Percentiles rank a stretch among this genome's conserved stretches.
phyloP scores from a whole-genome alignment of 805 yeast genomes.

The Suhomyces sp. region DNA sequence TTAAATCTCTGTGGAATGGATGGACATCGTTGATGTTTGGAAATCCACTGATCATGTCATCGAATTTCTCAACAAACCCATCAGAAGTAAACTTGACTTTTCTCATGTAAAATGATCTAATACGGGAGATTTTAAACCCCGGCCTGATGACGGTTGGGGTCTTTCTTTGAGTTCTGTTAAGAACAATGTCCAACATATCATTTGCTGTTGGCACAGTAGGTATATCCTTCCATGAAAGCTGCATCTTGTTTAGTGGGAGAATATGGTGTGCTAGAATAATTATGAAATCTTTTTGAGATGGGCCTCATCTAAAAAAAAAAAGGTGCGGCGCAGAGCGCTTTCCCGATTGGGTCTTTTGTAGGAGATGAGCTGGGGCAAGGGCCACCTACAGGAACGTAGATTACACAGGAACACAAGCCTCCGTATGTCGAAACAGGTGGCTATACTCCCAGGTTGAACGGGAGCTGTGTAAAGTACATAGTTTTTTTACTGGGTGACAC shows the following conservation, averaged over 20 bases:
- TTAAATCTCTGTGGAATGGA: constrained; percentile 96
- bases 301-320: constrained; percentile 11
- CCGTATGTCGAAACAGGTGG: no score
- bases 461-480: no score
- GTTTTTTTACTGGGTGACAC: no score
- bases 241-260: constrained; percentile 53
- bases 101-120: constrained; percentile 96
- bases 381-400: no score
- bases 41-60: constrained; percentile 80
- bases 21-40: constrained; percentile 97
- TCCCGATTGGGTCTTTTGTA: constrained; percentile 8
- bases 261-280: neutral
- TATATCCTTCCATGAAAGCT: constrained; percentile 97
- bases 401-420: no score
- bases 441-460: no score
- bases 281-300: neutral
- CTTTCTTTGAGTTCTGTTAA: constrained; percentile 96
- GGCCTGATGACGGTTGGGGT: constrained; percentile 98
- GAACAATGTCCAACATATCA: constrained; percentile 93
- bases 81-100: constrained; percentile 95
- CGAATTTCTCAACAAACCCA: constrained; percentile 91
- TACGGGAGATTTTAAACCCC: constrained; percentile 94
- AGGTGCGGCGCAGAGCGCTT: constrained; percentile 10
- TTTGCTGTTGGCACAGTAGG: constrained; percentile 90
- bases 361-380: neutral